Base-by-base conservation (phyloP, 345 rosid genomes). In the Kernera saxatilis region DNA sequence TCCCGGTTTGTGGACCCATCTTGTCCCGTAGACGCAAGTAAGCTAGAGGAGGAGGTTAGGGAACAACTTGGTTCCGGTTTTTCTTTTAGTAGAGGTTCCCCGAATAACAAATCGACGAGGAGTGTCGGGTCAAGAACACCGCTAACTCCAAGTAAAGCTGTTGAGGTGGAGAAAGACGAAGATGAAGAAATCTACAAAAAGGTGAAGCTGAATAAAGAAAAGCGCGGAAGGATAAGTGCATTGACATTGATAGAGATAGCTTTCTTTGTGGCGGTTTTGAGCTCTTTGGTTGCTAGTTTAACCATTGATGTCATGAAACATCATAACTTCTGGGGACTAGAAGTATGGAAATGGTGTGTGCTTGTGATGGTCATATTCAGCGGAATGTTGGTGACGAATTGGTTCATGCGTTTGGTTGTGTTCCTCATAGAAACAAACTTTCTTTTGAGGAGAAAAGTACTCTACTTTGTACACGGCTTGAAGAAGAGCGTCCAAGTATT, bases 381-480 rank as follows among this genome's bases (percentile, higher is more conserved):
- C 50, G 98, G 98, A 33, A 43, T 87, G 87, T 48, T 84, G 59
- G 79, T 93, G 52, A 90, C 96, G 13, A 81, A 84, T 19, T 84
- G 93, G 95, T 63, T 93, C 72, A 85, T 90, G 92, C 88, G 75
- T 68, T 48, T 93, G 23, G 49, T 90, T 50, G 93, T 93, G 55
- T 93, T 90, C 79, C 76, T 93, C 82, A 93, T 93, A 12, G 98
- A 90, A 82, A 82, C 56, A 46, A 90, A 87, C 73, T 93, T 87
- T 33, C 78, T 93, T 41, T 75, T 93, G 5, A 77, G 73, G 71
- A 90, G 84, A 71, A 93, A 88, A 69, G 95, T 90, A 11, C 87
- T 93, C 22, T 93, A 93, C 76, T 93, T 90, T 68, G 98, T 93
- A 45, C 88, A 90, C 49, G 98, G 98, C 5, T 82, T 93, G 77